Conservation (phyloP, 768 basidiomycete genomes). For the Symmetrospora coprosmae region DNA sequence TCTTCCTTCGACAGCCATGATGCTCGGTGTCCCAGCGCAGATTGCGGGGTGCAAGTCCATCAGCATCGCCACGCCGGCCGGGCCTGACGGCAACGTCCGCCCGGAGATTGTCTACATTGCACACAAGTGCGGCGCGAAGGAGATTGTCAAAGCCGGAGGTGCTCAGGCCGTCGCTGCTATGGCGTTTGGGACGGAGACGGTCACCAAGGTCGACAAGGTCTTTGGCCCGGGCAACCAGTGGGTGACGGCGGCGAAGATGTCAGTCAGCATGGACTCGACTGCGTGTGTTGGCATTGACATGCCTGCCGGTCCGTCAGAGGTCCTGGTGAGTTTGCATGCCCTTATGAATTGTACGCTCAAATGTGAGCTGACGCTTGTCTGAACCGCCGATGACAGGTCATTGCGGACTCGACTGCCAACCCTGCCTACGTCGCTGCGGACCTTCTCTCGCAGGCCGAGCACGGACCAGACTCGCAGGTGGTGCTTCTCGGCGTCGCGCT, state of each 20-base stretch:
- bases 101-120: slow-evolving; percentile 98
- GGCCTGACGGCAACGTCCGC: slow-evolving; percentile 78
- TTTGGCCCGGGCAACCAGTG: slow-evolving; percentile 99
- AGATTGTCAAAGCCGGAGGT: slow-evolving; percentile 85
- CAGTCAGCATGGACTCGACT: slow-evolving; percentile 95
- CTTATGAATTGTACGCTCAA: not conserved
- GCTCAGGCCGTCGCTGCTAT: slow-evolving; percentile 91
- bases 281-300: slow-evolving; percentile 95
- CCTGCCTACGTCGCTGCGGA: slow-evolving; percentile 91
- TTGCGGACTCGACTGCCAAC: slow-evolving; percentile 73
- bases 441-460: slow-evolving; percentile 91
- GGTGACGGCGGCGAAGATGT: slow-evolving; percentile 99
- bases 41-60: slow-evolving; percentile 87
- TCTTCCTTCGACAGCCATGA: slow-evolving; percentile 87
- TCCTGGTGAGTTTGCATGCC: slow-evolving; percentile 54
- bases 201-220: slow-evolving; percentile 97
- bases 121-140: slow-evolving; percentile 71
- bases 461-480: slow-evolving; percentile 95
- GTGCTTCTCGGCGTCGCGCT: slow-evolving; percentile 74
- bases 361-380: not conserved
- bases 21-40: slow-evolving; percentile 95
- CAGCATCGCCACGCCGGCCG: slow-evolving; percentile 89
- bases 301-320: slow-evolving; percentile 97
- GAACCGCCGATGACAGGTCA: slow-evolving; percentile 52
- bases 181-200: slow-evolving; percentile 88